Base-by-base conservation (phyloP, 2,329 filamentous ascomycete species). In the Achaetomium macrosporum region DNA sequence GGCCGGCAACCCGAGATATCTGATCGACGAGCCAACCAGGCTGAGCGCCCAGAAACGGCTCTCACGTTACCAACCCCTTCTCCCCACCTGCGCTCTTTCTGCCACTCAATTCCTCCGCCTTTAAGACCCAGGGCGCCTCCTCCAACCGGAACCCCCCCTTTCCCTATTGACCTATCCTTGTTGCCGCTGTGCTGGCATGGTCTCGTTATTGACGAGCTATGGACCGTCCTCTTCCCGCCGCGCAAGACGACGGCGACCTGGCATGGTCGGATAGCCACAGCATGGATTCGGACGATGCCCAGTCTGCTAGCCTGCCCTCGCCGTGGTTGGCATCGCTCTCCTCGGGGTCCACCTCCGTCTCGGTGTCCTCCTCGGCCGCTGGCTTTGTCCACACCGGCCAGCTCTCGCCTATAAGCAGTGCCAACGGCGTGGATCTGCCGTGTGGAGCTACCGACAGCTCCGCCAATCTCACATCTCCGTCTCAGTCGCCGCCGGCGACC, bases 401-500 rank as follows among this genome's bases (percentile, higher is more conserved):
- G 59, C 65, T 80, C 51, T 81, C 78, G 36, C 78, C 78, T 39
- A 70, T 76, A 59, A 81, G 77, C 65, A 74, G 73, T 52, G 73
- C 71, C 55, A 74, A 74, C 53, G 73, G 71, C 56, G 70, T 77
- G 63, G 75, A 78, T 40, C 65, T 71, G 35, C 51, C 62, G 12
- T 55, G 54, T 7, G 51, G 57, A 20, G 42, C 42, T 13, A 53
- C 55, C 42, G 59, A 61, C 41, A 56, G 51, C 51, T 61, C 63
- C 36, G 52, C 51, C 43, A 62, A 57, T 36, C 54, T 61, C 50
- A 61, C 60, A 51, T 68, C 60, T 42, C 62, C 59, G 12, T 65
- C 71, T 42, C 67, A 71, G 30, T 66, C 66, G n/a, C 71, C 71
- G 16, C 64, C 69, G 25, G 67, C 71, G 10, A 70, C 73, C 25